Conservation (phyloP, 495 filamentous ascomycete genomes). For the Aspergillus haitiensis region DNA sequence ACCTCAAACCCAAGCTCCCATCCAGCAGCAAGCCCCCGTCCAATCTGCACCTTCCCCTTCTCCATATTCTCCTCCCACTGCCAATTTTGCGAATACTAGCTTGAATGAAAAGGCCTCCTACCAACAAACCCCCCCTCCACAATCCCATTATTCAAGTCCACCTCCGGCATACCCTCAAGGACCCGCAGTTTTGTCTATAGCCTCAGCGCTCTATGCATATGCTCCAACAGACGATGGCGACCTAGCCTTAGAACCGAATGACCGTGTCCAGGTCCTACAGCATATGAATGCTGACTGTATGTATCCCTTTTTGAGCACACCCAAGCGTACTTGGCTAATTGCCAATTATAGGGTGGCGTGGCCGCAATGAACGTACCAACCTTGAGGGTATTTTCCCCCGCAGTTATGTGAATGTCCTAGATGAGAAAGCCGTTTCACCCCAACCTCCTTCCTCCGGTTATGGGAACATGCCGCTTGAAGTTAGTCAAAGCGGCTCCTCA, state of each 20-base stretch:
- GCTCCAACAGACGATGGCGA: conserved; percentile 75
- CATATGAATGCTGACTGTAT: conserved; percentile 94
- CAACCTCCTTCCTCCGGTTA: conserved; percentile 45
- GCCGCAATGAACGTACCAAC: conserved; percentile 75
- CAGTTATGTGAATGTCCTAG: conserved; percentile 71
- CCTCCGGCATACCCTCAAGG: conserved; percentile 55
- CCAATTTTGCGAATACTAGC: conserved; percentile 48
- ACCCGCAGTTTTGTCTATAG: conserved; percentile 63
- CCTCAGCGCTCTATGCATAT: conserved; percentile 84
- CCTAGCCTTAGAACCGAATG: conserved; percentile 70
- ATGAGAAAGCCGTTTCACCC: conserved; percentile 40
- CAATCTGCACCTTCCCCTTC: conserved; percentile 38
- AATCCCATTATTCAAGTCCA: conserved; percentile 48
- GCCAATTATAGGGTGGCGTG: conserved; percentile 65
- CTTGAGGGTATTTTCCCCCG: conserved; percentile 88
- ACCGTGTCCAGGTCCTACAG: conserved; percentile 74
- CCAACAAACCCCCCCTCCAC: conserved; percentile 32
- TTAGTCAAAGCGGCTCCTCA: conserved; percentile 46
- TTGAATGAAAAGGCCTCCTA: conserved; percentile 56
- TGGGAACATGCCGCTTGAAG: conserved; percentile 54
- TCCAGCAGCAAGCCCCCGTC: conserved; percentile 30
- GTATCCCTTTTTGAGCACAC: conserved; percentile 16
- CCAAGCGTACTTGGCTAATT: conserved; percentile 22
- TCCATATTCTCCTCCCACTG: conserved; percentile 44
- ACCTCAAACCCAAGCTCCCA: conserved; percentile 32